Evolutionary conservation across 2,329 filamentous ascomycete species (phyloP), one percentile per base, ranked within the genome.

Genomic region (Metarhizium brunneum): DNA sequence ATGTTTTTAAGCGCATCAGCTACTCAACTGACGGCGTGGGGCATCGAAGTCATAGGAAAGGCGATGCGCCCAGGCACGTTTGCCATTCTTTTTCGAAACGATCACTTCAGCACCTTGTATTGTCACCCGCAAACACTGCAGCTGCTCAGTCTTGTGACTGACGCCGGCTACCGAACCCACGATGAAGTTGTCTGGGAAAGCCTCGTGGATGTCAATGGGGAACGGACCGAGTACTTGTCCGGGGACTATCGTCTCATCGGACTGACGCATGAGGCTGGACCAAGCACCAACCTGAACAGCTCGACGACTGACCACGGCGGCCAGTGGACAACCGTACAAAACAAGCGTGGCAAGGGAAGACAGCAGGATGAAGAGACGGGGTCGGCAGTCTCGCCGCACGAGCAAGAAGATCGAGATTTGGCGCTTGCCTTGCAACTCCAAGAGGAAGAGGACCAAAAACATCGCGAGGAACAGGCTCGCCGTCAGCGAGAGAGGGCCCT

Each of bases 131-230:
- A 85, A 48, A 90, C 86, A 0, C 78, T 83, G 45, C 81, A 88
- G 61, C 78, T 97, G 1, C 82, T 92, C 60, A 90, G 88, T 0
- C 75, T 99, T 3, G 91, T 99, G 14, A 97, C 94, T 0, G 94
- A 99, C 67, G 88, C 90, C 30, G 94, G 94, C 1, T 99, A 95
- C 65, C 85, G 87, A 11, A 82, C 79, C 10, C 90, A 96, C 62
- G 87, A 91, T 16, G 92, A 97, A 67, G 85, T 99, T 13, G 90
- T 99, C 0, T 99, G 94, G 94, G 94, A 99, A 71, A 94, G 87
- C 10, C 77, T 99, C 2, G 86, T 88, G 1, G 92, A 97, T 63
- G 86, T 96, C 25, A 94, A 86, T 53, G 94, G 94, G 7, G 86
- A 88, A 64, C 82, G 82, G 14, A 85, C 89, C 2, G 88, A 92